Evolutionary conservation across 129 eudicot species (phyloP), one percentile per base, ranked within the genome.

Genomic region (Ambrosia artemisiifolia): DNA sequence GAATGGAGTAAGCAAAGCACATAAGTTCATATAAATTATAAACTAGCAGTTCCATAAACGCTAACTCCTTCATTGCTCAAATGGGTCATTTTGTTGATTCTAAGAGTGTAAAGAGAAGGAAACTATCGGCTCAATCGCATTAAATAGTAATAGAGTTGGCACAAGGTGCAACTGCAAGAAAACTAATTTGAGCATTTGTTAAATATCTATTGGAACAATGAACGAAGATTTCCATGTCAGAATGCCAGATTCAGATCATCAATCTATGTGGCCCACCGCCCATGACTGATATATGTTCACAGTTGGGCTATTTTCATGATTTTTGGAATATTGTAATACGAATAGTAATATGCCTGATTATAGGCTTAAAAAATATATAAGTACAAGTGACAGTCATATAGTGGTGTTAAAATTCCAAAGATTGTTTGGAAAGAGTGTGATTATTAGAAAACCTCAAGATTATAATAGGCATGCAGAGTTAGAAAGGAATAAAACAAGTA

Each of bases 81-180:
- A 38, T 50, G 11, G 63, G 19, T 64, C 71, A 19, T 74, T 47
- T 20, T 33, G 50, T 49, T 36, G 63, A 63, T 62, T 51, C 32
- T 19, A 48, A 12, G 24, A 34, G 6, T 12, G 8, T 13, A 34
- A 70, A 24, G 7, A 61, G 47, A 32, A 73, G 10, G 33, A 62
- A 11, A 46, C 24, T 16, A 11, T 55, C 7, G 24, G 53, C 53
- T 12, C 17, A 12, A 43, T 44, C 38, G 12, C 36, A 33, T 18
- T 11, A 73, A 47, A 6, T 32, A n/a, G 33, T 40, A 20, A 64
- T 4, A 5, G 16, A 73, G 24, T 56, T 56, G 38, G 43, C 50
- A 0, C 34, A 55, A 19, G 24, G 10, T 50, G 32, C 32, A 53
- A 17, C 3, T 50, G 32, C 32, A 53, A 17, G 60, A 53, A 48